Evolutionary conservation across 441 rosid genomes (phyloP), one percentile per base, ranked within the genome.

Genomic region (Hypseocharis bilobata): DNA sequence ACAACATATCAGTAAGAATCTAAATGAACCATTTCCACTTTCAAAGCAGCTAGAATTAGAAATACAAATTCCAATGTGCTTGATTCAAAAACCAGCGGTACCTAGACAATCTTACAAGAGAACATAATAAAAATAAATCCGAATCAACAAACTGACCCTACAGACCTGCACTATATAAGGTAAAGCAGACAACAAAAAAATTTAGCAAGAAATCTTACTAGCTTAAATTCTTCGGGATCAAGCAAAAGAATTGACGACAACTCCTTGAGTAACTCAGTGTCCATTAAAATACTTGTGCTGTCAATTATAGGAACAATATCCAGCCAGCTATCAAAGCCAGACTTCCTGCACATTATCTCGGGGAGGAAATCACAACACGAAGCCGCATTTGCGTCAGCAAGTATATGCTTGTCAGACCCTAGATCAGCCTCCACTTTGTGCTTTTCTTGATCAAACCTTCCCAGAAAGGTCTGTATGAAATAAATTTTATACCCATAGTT

Each of bases 191-290:
- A 56, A 42, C 13, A n/a, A 8, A n/a, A n/a, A 56, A 27, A 4
- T 20, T 27, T 56, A 14, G 60, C 3, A 56, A 6, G 60, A 28
- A 4, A 56, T n/a, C 87, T 84, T 76, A 88, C 97, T 76, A 26
- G 76, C 63, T 76, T 76, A 26, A 76, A 61, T 60, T 62, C 74
- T 26, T 36, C 70, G 54, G 71, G 74, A 75, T 81, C 86, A 71
- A 70, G 63, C 71, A 82, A 63, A 64, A 71, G 64, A 65, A 81
- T 60, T 17, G 64, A 67, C 45, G 83, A 82, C 57, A 89, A 78
- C 81, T 84, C 78, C 75, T 81, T 80, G 70, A 94, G 89, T 44
- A 83, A 74, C 64, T 84, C 86, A 80, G 84, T 79, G 74, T 94
- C 96, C 30, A 89, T 78, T 72, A 78, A 83, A 76, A 86, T 78